Evolutionary conservation across 768 basidiomycete genomes (phyloP).

Genomic region (Boletus insuetus): DNA sequence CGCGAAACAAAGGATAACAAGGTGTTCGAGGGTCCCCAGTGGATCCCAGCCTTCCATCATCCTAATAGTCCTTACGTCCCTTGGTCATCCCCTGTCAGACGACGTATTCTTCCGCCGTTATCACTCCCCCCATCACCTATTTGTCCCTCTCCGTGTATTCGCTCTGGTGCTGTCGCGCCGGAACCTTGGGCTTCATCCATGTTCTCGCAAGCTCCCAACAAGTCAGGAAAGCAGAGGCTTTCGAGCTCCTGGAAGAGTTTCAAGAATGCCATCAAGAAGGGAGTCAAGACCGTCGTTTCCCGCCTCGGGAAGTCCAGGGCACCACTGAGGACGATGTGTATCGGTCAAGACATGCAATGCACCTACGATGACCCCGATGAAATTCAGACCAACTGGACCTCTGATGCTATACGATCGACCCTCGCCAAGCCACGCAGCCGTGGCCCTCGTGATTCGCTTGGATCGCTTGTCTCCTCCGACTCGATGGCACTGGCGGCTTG

Average conservation of each 20-base stretch:
- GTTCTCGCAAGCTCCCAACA: constrained; percentile 19
- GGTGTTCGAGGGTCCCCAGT: constrained; percentile 29
- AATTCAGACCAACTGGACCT: not conserved
- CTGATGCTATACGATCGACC: constrained; percentile 4
- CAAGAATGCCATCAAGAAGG: constrained; percentile 27
- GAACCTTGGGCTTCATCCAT: constrained; percentile 36
- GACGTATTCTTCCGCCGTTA: constrained; percentile 38
- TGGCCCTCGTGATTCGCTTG: constrained; percentile 21
- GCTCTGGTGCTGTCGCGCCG: constrained; percentile 41
- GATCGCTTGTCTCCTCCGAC: constrained; percentile 33
- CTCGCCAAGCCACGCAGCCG: constrained; percentile 11
- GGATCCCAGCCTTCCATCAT: constrained; percentile 42
- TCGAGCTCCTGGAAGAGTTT: constrained; percentile 34
- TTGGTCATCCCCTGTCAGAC: constrained; percentile 45
- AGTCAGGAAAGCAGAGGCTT: constrained; percentile 16
- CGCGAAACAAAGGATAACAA: constrained; percentile 21
- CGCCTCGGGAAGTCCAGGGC: constrained; percentile 16
- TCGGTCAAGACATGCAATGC: constrained; percentile 6
- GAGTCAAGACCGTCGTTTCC: constrained; percentile 23
- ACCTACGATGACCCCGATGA: constrained; percentile 6
- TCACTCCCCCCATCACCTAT: constrained; percentile 32
- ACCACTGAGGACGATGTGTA: constrained; percentile 10
- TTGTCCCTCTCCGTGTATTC: constrained; percentile 34
- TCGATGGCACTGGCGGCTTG: constrained; percentile 33
- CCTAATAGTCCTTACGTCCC: constrained; percentile 58